Base-by-base conservation (phyloP, 805 yeast species). In the Teunomyces barrocoloradensis region DNA sequence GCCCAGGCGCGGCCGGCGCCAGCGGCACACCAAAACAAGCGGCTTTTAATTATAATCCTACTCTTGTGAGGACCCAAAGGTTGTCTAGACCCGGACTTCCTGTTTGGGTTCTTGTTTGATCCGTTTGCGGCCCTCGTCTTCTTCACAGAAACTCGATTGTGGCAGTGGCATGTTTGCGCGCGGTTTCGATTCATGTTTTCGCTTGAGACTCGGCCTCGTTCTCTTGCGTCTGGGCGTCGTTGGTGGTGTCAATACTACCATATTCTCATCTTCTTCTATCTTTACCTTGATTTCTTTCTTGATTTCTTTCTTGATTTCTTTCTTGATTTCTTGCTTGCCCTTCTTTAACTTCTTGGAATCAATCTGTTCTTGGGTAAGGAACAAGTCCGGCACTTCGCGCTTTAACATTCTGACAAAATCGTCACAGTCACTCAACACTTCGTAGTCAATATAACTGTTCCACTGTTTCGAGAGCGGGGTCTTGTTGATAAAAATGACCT, bases 401-500 rank as follows among this genome's bases (percentile, higher is more conserved):
- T 78, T 75, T 32, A 88, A 64, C 38, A 75, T 72, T 12, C 69
- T 65, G 21, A 90, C 85, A 82, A 95, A 92, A 20, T 74, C 74
- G 65, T 92, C 98, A 61, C 97, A 88, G 60, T 89, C 96, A 44
- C 82, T 69, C 44, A 80, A 66, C 3, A 92, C 77, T 58, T 90
- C 96, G 65, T 83, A 87, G 66, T 92, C 97, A 44, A 91, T 80
- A 7, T 79, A 66, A 0, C 75, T 75, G 30, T 80, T 77, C 96
- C 97, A 92, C 15, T 75, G 69, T 45, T 77, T 72, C 2, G 85
- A 74, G 7, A 86, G 68, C 1, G 77, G 75, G 1, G 89, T 85
- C 48, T 81, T 82, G 70, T 92, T 92, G 28, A 92, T 75, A 47
- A 89, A 77, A 0, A 92, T 69, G 1, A 90, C 96, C 27, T 78